Conservation (phyloP, 2,329 filamentous ascomycete species). For the Diaporthe australafricana region DNA sequence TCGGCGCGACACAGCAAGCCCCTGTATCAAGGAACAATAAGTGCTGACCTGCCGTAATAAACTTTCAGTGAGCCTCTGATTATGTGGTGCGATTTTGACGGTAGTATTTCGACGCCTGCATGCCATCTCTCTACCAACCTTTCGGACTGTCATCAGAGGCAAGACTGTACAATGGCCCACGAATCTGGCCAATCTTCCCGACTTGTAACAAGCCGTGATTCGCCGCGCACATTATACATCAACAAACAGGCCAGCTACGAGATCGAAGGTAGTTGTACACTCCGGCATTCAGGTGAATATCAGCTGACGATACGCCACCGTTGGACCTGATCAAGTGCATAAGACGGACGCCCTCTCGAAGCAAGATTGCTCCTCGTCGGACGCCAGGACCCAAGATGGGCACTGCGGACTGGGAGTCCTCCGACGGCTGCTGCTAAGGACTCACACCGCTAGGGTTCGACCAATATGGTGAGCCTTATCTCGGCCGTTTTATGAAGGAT, state of each 20-base stretch:
- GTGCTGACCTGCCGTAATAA: neutral
- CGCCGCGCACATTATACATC: too few relatives aligned
- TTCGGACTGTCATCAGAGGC: neutral
- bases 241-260: neutral
- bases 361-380: neutral
- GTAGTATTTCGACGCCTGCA: neutral
- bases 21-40: neutral
- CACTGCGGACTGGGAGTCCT: neutral
- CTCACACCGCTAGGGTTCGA: neutral
- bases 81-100: neutral
- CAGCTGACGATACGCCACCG: neutral
- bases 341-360: neutral
- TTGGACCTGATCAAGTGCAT: too few relatives aligned
- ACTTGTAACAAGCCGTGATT: neutral
- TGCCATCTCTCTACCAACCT: neutral
- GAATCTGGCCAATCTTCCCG: neutral
- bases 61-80: neutral
- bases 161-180: neutral
- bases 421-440: constrained; percentile 2
- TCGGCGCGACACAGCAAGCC: neutral
- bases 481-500: constrained; percentile 1
- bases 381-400: neutral
- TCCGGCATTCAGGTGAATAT: neutral
- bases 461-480: neutral
- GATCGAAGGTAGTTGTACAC: neutral